Evolutionary conservation across 768 basidiomycete species (phyloP), one percentile per base, ranked within the genome.

Genomic region (Amanita exitialis): DNA sequence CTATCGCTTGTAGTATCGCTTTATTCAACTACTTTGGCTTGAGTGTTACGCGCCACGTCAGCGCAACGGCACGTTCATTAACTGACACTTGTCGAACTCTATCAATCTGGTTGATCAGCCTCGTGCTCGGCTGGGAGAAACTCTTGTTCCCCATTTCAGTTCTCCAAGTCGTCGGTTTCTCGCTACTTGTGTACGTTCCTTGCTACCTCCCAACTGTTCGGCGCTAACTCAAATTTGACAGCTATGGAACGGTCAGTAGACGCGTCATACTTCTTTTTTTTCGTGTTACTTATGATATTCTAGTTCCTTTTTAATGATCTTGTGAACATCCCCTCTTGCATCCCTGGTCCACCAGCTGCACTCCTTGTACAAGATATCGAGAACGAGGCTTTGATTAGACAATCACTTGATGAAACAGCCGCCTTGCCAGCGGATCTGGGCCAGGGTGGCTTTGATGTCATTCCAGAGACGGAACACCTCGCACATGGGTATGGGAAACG

Each of bases 71-170:
- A 15, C 79, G 95, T 54, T 87, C 84, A 49, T 74, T 96, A 52
- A 89, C 92, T 34, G 96, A 99, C 66, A 94, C 93, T 5, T 96
- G 92, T 69, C 78, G 96, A 59, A 98, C 96, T 1, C 74, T 98
- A 48, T 79, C 80, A n/a, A 98, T 99, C 63, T 99, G 96, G 96
- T 69, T 94, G 56, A 71, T 99, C 59, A 91, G 89, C 61, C 74
- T 96, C 47, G 82, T 76, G 1, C 68, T 96, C 21, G 92, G 94
- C 3, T 97, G 94, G 94, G 94, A 97, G 68, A 75, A 72, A 53
- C 71, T 97, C 30, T 58, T 89, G 20, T 88, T 80, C 69, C 92
- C 92, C 5, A 79, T 86, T 54, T 89, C 89, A 1, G 61, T 92
- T 47, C 64, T 94, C 10, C 92, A 95, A 65, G 79, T 95, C 49